Percentiles rank a stretch among this genome's conserved stretches.
Evolutionary conservation across 768 basidiomycete species (phyloP).

Genomic region (Boletus fagicola): DNA sequence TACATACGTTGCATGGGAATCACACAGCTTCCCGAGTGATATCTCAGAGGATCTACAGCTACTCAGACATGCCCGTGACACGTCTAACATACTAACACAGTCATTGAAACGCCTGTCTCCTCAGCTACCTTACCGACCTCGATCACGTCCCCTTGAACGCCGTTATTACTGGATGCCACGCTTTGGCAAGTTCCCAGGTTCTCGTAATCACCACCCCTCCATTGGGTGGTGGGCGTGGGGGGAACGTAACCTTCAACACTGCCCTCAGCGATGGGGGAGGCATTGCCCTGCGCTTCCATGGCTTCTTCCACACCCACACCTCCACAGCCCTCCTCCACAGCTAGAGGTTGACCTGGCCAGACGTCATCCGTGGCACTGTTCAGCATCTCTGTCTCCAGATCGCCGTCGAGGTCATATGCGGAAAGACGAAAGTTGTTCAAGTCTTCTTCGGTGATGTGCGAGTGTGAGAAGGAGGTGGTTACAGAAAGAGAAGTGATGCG

Average conservation of each 20-base stretch:
- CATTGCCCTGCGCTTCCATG: slow-evolving; percentile 2
- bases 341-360: slow-evolving; percentile 11
- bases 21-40: background rate
- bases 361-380: slow-evolving; percentile 23
- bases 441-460: slow-evolving; percentile 26
- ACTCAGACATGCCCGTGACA: background rate
- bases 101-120: slow-evolving; percentile 3
- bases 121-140: background rate
- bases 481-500: slow-evolving; percentile 23
- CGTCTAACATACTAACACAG: background rate
- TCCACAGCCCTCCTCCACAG: slow-evolving; percentile 11
- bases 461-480: slow-evolving; percentile 23
- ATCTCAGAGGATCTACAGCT: background rate
- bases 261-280: slow-evolving; percentile 1
- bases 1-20: background rate
- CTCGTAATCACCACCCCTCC: slow-evolving; percentile 15
- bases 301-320: background rate
- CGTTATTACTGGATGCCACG: background rate
- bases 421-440: slow-evolving; percentile 20
- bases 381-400: slow-evolving; percentile 27
- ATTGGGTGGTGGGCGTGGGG: background rate
- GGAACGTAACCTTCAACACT: slow-evolving; percentile 8
- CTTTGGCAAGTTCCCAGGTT: background rate
- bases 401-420: slow-evolving; percentile 29
- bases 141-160: background rate